Base-by-base conservation (phyloP, 2,329 filamentous ascomycete species). In the Aspergillus glaucus region DNA sequence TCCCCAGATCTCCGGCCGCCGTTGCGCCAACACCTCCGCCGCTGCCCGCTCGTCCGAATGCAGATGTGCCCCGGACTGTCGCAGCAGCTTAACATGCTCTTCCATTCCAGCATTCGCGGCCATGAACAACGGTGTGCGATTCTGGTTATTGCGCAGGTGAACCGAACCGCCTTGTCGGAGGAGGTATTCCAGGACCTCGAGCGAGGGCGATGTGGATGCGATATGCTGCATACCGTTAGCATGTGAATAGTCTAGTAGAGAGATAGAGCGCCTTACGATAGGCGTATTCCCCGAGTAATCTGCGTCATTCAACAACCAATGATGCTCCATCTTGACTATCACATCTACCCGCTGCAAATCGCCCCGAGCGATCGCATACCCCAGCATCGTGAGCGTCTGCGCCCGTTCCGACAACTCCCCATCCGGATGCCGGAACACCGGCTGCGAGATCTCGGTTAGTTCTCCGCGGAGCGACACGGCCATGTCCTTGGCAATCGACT, bases 201-300 rank as follows among this genome's bases (percentile, higher is more conserved):
- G 62, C 42, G 78, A 76, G 2, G 79, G 77, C 15, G 75, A 75
- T 3, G 76, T 78, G 4, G 80, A 78, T 43, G 80, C 80, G 43
- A 82, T 71, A 57, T 83, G 80, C 76, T 79, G 57, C 30, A 22
- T 9, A 42, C 4, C 22, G 6, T 54, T 51, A 57, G 39, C 24
- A 34, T 10, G 36, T 42, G 14, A 36, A 30, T 26, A 30, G 14
- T 45, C 44, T 19, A 32, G n/a, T 24, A 9, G n/a, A 1, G 5
- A 45, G 36, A 37, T 15, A 50, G 43, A 7, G n/a, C n/a, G 19
- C 65, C 65, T 55, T 61, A 73, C 71, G 45, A 76, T 60, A 17
- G 74, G 73, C 22, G 88, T 92, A 69, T 92, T 93, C 43, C 88
- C 87, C 17, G 86, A 86, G 64, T 92, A 92, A 69, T 93, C 88